A percentile compares a stretch with the other conserved stretches of the same genome.
These are phyloP conservation scores for Auriscalpium microsporum DNA, from an alignment of 768 basidiomycete species.

Conservation along the genomic window DNA sequence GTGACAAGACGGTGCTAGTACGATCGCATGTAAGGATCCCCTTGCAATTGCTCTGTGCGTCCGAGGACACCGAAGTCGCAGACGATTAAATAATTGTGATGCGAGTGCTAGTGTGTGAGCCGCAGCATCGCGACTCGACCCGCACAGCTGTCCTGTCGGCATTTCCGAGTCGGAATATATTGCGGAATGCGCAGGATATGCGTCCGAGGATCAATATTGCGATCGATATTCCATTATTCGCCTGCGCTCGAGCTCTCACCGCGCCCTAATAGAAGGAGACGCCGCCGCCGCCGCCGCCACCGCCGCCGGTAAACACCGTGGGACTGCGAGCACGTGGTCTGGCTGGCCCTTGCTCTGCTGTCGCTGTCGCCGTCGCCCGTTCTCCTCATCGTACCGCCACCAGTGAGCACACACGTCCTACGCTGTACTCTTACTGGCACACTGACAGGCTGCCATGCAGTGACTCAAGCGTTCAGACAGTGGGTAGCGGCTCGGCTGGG, in stretches of 20 bases:
- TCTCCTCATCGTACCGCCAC: not conserved
- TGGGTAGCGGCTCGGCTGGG: slow-evolving; percentile 26
- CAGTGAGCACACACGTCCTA: not conserved
- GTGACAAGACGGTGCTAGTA: too few relatives aligned
- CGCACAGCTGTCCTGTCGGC: not conserved
- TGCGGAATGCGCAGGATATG: not conserved
- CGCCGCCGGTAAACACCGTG: not conserved
- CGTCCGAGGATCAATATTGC: not conserved
- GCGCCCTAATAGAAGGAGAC: not conserved
- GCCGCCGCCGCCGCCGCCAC: not conserved
- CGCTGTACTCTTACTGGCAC: not conserved
- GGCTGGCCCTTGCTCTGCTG: not conserved
- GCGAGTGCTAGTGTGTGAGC: too few relatives aligned
- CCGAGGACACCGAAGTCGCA: too few relatives aligned
- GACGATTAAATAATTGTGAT: too few relatives aligned
- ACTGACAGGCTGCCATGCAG: slow-evolving; percentile 22
- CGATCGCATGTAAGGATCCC: too few relatives aligned
- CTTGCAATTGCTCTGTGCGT: too few relatives aligned
- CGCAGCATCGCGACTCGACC: slow-evolving; percentile 11
- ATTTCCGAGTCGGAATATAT: not conserved
- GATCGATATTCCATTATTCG: too few relatives aligned
- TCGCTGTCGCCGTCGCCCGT: not conserved
- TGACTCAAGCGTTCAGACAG: slow-evolving; percentile 60
- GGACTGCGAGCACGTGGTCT: not conserved
- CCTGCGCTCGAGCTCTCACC: not conserved